Conservation (phyloP, 2,329 filamentous ascomycete species). For the Aspergillus udagawae region DNA sequence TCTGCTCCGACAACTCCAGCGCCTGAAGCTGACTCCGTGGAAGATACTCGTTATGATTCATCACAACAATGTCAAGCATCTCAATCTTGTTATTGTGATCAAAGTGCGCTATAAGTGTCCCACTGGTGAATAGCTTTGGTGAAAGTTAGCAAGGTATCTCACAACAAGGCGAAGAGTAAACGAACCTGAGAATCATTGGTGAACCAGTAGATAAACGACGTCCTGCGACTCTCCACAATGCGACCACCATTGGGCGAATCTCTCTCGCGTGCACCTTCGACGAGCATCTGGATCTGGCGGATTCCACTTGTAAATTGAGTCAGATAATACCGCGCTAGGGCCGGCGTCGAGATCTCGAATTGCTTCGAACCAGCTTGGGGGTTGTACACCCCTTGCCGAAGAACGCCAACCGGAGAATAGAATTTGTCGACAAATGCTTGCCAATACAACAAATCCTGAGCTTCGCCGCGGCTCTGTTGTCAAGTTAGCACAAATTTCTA, state of each 20-base stretch:
- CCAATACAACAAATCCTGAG: constrained; percentile 73
- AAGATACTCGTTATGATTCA: constrained; percentile 76
- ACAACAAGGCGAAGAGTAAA: constrained; percentile 13
- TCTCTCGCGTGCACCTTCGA: constrained; percentile 64
- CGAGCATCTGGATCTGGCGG: constrained; percentile 76
- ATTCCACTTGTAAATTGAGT: constrained; percentile 86
- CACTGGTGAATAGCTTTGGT: constrained; percentile 67
- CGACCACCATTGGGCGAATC: constrained; percentile 61
- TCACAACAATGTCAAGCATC: constrained; percentile 74
- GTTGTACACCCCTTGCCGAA: constrained; percentile 65
- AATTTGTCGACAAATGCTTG: constrained; percentile 72
- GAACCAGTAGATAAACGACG: constrained; percentile 87
- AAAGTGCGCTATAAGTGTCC: constrained; percentile 73
- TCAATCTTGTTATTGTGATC: constrained; percentile 77
- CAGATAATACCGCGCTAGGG: constrained; percentile 82
- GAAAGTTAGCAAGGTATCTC: constrained; percentile 1
- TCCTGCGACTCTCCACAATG: constrained; percentile 70
- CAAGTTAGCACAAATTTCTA: constrained; percentile 10
- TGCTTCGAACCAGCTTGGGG: constrained; percentile 63
- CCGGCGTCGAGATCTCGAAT: constrained; percentile 79
- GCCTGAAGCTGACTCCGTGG: constrained; percentile 59
- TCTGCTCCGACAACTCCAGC: constrained; percentile 51
- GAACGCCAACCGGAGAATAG: constrained; percentile 72
- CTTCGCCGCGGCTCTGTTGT: constrained; percentile 52
- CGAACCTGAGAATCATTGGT: constrained; percentile 75